Percentiles rank a stretch among this genome's conserved stretches.
These are phyloP conservation scores for Elsinoe necatrix DNA, from an alignment of 2,329 filamentous ascomycete genomes.

Conservation along the genomic window DNA sequence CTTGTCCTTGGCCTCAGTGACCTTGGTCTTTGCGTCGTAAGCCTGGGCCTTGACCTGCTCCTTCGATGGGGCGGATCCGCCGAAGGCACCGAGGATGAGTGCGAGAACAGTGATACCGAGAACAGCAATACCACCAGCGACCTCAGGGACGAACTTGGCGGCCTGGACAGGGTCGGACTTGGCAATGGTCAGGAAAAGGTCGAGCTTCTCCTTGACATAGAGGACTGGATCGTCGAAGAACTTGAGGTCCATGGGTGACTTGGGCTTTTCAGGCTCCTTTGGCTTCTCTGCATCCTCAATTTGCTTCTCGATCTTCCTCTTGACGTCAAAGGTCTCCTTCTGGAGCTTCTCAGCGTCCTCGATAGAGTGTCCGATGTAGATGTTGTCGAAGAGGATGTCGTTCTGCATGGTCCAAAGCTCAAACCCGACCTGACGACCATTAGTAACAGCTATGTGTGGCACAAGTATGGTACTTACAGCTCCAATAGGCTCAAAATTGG, in stretches of 20 bases:
- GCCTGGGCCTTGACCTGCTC: constrained; percentile 62
- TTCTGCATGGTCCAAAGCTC: constrained; percentile 99
- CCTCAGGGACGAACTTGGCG: constrained; percentile 82
- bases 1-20: constrained; percentile 57
- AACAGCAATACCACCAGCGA: constrained; percentile 70
- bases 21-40: constrained; percentile 67
- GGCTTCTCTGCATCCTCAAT: constrained; percentile 76
- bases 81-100: constrained; percentile 59
- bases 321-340: constrained; percentile 81
- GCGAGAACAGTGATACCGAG: constrained; percentile 61
- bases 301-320: constrained; percentile 72
- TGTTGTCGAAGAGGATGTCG: constrained; percentile 98
- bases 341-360: constrained; percentile 86
- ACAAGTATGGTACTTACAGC: constrained; percentile 56
- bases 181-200: constrained; percentile 80
- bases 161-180: constrained; percentile 76
- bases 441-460: constrained; percentile 13
- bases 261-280: constrained; percentile 57
- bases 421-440: constrained; percentile 67
- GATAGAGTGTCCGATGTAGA: constrained; percentile 96
- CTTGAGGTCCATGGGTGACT: constrained; percentile 66
- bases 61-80: constrained; percentile 53
- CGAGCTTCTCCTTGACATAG: constrained; percentile 86
- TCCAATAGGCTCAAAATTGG: constrained; percentile 97
- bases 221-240: constrained; percentile 85